These are phyloP conservation scores for Zoysia pacifica DNA, from an alignment of 176 grass and related monocot genomes.

Conservation along the genomic window DNA sequence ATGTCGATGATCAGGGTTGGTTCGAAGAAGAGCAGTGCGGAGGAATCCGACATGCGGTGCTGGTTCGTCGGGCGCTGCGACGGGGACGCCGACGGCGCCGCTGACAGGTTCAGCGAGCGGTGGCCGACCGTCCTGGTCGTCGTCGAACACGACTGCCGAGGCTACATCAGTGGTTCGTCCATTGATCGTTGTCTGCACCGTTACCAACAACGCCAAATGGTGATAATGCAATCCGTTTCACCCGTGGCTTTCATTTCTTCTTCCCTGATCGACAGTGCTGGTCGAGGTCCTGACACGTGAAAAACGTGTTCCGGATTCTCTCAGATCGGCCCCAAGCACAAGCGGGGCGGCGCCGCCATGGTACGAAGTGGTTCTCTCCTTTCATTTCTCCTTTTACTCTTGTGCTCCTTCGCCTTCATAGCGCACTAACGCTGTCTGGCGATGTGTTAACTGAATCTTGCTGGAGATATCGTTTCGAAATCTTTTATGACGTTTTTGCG, in stretches of 20 bases:
- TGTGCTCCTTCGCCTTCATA: background rate
- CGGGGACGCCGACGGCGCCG: slow-evolving; percentile 40
- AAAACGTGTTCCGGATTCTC: slow-evolving; percentile 57
- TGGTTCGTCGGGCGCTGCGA: slow-evolving; percentile 70
- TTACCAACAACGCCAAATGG: background rate
- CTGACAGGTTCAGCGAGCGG: slow-evolving; percentile 66
- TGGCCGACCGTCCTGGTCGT: slow-evolving; percentile 73
- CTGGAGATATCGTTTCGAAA: slow-evolving; percentile 32
- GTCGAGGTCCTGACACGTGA: slow-evolving; percentile 77
- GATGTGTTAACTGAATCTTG: slow-evolving; percentile 29
- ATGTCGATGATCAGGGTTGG: slow-evolving; percentile 56
- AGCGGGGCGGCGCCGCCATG: slow-evolving; percentile 33
- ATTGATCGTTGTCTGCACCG: background rate
- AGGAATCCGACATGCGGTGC: slow-evolving; percentile 61
- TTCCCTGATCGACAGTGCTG: slow-evolving; percentile 43
- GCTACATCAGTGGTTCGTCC: slow-evolving; percentile 67
- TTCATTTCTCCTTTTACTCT: background rate
- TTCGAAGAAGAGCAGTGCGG: slow-evolving; percentile 53
- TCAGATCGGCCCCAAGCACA: slow-evolving; percentile 26
- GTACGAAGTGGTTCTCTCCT: slow-evolving; percentile 5
- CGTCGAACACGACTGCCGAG: slow-evolving; percentile 75
- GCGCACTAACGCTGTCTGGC: slow-evolving; percentile 9
- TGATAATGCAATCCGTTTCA: background rate
- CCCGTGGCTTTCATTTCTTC: background rate
- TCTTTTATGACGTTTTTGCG: background rate